Base-by-base conservation (phyloP, 2,329 filamentous ascomycete species). In the Cercospora nicotianae region DNA sequence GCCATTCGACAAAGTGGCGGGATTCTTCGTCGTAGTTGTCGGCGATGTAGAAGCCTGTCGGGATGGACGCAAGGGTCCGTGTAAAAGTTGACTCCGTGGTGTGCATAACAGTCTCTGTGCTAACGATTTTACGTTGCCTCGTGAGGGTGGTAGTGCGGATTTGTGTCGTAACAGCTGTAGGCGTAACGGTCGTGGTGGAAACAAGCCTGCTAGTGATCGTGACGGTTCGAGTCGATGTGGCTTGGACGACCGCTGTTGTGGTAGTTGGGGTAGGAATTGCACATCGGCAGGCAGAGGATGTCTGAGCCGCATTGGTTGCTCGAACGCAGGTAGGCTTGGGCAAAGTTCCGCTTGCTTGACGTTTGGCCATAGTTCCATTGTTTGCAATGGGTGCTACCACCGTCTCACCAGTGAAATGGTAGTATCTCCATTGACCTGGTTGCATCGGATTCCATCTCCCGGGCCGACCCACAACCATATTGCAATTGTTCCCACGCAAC, bases 191-290 rank as follows among this genome's bases (percentile, higher is more conserved):
- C 23, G 45, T 63, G 28, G 61, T 63, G 18, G 61, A 63, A 48
- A 63, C 45, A 7, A 55, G 61, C 30, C 48, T 36, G 23, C 30
- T 26, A 55, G 20, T 53, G 13, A 62, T 6, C 5, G 20, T 36
- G 4, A 53, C 1, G 45, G 45, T 23, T 30, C 61, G 48, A 31
- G 61, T 53, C n/a, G 23, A 33, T 26, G 61, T 63, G 31, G 48
- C 36, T 26, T 53, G 61, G 16, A 33, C 12, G 3, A 36, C 51
- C 5, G 45, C 30, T 10, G 61, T 63, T 10, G 45, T 55, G 23
- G 61, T 63, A 31, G 61, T 63, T 31, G 61, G 45, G 12, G 48
- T 28, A 51, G 60, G 61, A 16, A 63, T 63, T 20, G 61, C 61
- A 63, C 61, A 63, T 36, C 28, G 61, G 30, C 61, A 63, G 42